A percentile compares a stretch with the other conserved stretches of the same genome.
Evolutionary conservation across 306 rosid species (phyloP).

Genomic region (Mimosa bimucronata): DNA sequence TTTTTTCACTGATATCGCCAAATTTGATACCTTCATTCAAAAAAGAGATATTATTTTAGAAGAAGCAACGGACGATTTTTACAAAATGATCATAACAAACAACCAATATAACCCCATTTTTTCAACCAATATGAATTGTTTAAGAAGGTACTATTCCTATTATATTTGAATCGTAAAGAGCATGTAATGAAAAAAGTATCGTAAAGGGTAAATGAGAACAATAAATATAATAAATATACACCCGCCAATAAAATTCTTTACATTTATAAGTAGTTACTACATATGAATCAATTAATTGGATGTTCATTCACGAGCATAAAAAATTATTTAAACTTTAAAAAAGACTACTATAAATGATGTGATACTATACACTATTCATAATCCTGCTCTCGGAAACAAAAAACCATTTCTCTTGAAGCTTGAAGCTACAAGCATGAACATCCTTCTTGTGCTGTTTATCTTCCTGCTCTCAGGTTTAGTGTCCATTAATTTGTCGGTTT

Average conservation of each 20-base stretch:
- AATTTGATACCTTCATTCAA: no score
- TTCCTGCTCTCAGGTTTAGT: not conserved
- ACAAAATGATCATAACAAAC: no score
- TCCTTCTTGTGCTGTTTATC: not conserved
- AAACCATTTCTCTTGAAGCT: not conserved
- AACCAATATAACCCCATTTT: no score
- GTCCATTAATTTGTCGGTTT: not conserved
- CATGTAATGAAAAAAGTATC: no score
- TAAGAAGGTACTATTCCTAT: no score
- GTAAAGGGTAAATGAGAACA: not conserved
- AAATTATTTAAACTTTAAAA: not conserved
- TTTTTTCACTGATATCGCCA: no score
- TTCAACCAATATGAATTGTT: no score
- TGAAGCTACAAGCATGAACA: not conserved
- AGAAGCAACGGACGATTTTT: not conserved
- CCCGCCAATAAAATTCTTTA: not conserved
- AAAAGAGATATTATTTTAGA: no score
- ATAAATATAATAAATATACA: not conserved
- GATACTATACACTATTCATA: not conserved
- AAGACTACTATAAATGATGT: not conserved
- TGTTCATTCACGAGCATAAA: not conserved
- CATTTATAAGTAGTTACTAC: not conserved
- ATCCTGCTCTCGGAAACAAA: not conserved
- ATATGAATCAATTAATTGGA: not conserved
- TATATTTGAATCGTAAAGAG: no score